Percentiles rank a stretch among this genome's conserved stretches.
phyloP scores from a whole-genome alignment of 202 grass and related monocot species.

The Eragrostis tef region DNA sequence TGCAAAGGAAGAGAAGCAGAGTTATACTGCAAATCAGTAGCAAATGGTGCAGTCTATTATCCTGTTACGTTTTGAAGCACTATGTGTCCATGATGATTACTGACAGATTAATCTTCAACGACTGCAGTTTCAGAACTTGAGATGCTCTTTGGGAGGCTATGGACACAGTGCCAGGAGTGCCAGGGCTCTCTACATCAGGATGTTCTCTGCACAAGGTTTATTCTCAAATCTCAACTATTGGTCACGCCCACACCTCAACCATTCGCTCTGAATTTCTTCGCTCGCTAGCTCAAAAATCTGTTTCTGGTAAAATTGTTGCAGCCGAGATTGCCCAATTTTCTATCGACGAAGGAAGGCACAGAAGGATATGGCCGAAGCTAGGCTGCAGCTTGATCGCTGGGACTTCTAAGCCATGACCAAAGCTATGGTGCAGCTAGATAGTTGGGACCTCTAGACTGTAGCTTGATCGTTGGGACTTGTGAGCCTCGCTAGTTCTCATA shows the following conservation, averaged over 20 bases:
- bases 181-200: constrained; percentile 97
- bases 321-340: constrained; percentile 97
- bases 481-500: no score
- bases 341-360: constrained; percentile 91
- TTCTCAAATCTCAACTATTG: not conserved
- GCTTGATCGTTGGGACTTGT: no score
- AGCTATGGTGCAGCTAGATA: no score
- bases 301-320: constrained; percentile 8
- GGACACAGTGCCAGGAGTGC: constrained; percentile 98
- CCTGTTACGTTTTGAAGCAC: not conserved
- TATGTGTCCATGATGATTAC: not conserved
- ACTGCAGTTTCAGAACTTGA: constrained; percentile 85
- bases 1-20: constrained; percentile 99
- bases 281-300: constrained; percentile 9
- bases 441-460: no score
- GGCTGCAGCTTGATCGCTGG: constrained; percentile 86
- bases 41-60: constrained; percentile 61
- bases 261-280: not conserved
- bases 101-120: constrained; percentile 5
- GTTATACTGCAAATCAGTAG: constrained; percentile 88
- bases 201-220: constrained; percentile 91
- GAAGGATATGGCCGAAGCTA: constrained; percentile 99
- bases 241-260: not conserved
- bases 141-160: constrained; percentile 88
- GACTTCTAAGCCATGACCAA: constrained; percentile 57